Evolutionary conservation across 2,329 filamentous ascomycete species (phyloP), one percentile per base, ranked within the genome.

Genomic region (Alternaria ethzedia): DNA sequence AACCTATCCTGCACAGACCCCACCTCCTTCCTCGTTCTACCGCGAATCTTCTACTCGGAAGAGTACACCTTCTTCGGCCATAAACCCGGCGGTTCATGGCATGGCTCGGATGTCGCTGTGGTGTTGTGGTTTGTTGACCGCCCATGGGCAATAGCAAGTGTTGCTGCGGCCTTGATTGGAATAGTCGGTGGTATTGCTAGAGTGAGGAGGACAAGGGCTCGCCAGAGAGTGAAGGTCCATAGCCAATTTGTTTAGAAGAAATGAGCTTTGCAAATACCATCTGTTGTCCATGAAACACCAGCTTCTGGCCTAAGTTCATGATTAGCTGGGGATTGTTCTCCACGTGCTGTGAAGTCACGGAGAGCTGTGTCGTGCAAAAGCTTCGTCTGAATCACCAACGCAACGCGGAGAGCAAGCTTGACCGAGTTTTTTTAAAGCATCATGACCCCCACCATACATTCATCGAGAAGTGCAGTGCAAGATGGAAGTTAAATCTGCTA

Each of bases 61-160:
- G 60, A 72, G 21, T 72, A 67, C 20, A 77, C 71, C 4, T 76
- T 78, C 58, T 78, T 78, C 36, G 73, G 73, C 7, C 73, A 77
- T 36, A 69, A 61, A 13, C 75, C 73, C 11, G 75, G 74, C 15
- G 74, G 75, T 4, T 75, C 75, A 21, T 78, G 75, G 75, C 74
- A 78, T 54, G 75, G 70, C 6, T 51, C 57, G 7, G 75, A 78
- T 50, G 75, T 77, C 20, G 68, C 66, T 20, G 64, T 73, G 6
- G 64, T 77, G 5, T 56, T 77, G 26, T 77, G 75, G 75, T 57
- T 76, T 8, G 72, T 66, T 12, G 63, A 64, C 11, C 30, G 58
- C 2, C 68, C 63, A 5, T 66, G 59, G 57, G 52, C 58, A 6
- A 26, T 69, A 12, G 17, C 54, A 6, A 41, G 43, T 43, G 36